Evolutionary conservation across 2,329 filamentous ascomycete species (phyloP).

Genomic region (Cercospora sp.): DNA sequence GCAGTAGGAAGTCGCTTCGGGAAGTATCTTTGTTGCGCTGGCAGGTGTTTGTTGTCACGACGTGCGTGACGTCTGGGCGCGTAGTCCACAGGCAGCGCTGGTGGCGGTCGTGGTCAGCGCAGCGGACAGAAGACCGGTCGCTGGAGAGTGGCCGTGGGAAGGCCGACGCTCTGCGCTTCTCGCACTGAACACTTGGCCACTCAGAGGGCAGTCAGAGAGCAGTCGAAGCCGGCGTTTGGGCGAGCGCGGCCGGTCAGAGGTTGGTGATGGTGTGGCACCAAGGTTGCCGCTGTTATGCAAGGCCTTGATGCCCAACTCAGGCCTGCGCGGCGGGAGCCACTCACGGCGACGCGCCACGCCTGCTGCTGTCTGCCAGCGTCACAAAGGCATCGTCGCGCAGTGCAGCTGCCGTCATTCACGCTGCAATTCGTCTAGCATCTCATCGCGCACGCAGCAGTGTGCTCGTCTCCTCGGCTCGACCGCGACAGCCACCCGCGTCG

Average conservation of each 20-base stretch:
- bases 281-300: slow-evolving; percentile 15
- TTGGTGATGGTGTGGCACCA: slow-evolving; percentile 18
- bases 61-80: neutral
- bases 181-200: neutral
- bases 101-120: neutral
- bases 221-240: slow-evolving; percentile 16
- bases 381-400: slow-evolving; percentile 4
- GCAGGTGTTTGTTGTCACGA: neutral
- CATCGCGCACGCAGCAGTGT: neutral
- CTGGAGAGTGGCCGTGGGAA: neutral
- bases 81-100: neutral
- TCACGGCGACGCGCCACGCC: neutral
- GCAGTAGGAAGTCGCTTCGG: neutral
- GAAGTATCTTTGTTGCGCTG: neutral
- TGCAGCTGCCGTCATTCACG: neutral
- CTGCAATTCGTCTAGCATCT: neutral
- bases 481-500: neutral
- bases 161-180: neutral
- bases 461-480: neutral
- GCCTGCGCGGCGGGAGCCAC: slow-evolving; percentile 13
- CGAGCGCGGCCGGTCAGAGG: neutral
- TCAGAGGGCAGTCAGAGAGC: neutral
- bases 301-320: slow-evolving; percentile 19
- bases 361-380: slow-evolving; percentile 1
- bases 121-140: neutral